These are phyloP conservation scores for Elaeagnus macrophylla DNA, from an alignment of 306 rosid species.

Conservation along the genomic window DNA sequence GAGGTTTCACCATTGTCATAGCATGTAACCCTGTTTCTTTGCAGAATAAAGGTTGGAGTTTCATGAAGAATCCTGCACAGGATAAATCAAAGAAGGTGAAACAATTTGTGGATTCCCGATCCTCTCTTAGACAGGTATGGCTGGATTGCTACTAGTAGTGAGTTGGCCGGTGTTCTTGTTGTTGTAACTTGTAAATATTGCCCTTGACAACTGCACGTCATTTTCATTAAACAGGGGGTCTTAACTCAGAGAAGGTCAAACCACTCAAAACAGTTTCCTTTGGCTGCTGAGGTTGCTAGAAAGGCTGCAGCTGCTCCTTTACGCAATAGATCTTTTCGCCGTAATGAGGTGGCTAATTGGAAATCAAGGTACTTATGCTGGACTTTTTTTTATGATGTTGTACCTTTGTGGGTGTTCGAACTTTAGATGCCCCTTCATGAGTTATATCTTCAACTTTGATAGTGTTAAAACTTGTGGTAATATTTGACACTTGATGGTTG, in stretches of 20 bases:
- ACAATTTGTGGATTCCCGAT: conserved; percentile 57
- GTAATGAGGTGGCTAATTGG: conserved; percentile 49
- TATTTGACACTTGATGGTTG: conserved; percentile 4
- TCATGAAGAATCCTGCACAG: conserved; percentile 36
- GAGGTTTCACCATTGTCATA: conserved; percentile 1
- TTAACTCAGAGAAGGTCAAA: conserved; percentile 77
- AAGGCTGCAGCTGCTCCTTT: conserved; percentile 64
- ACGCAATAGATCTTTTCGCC: conserved; percentile 37
- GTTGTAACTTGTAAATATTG: not conserved
- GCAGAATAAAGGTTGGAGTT: conserved; percentile 62
- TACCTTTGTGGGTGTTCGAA: too few relatives aligned
- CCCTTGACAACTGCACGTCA: not conserved
- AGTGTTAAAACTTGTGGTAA: not conserved
- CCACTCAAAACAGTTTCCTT: conserved; percentile 38
- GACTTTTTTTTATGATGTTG: not conserved
- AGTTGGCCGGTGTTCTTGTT: not conserved
- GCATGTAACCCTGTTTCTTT: not conserved
- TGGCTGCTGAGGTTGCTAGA: conserved; percentile 53
- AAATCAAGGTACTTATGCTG: conserved; percentile 55
- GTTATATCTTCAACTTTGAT: too few relatives aligned
- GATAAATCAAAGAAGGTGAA: conserved; percentile 50
- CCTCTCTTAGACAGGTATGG: conserved; percentile 75
- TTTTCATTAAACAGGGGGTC: conserved; percentile 42
- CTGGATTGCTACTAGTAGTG: conserved; percentile 1
- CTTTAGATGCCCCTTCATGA: too few relatives aligned